Percentiles rank a stretch among this genome's conserved stretches.
Evolutionary conservation across 2,329 filamentous ascomycete species (phyloP).

Genomic region (Venturia aucupariae): DNA sequence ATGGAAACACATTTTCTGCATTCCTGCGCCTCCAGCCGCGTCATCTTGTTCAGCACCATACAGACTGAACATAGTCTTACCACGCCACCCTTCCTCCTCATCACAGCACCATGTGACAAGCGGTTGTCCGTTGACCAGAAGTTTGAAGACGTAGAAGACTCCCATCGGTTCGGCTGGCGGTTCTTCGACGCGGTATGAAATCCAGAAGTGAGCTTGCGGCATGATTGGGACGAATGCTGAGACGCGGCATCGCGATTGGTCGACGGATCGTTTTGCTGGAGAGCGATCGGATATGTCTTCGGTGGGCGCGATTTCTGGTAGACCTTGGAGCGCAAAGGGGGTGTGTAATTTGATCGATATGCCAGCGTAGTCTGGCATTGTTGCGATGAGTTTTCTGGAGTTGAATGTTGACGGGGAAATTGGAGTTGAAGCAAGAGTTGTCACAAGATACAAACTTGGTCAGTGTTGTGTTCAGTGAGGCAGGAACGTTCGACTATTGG

Average conservation of each 20-base stretch:
- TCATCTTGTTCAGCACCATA: constrained; percentile 23
- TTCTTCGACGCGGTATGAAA: constrained; percentile 6
- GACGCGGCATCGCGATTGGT: neutral
- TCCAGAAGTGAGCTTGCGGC: constrained; percentile 12
- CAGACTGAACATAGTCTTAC: constrained; percentile 37
- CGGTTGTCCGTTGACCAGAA: constrained; percentile 31
- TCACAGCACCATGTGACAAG: constrained; percentile 37
- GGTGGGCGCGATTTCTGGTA: constrained; percentile 8
- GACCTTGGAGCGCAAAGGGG: neutral
- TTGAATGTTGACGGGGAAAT: neutral
- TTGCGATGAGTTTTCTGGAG: neutral
- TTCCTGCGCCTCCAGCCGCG: constrained; percentile 20
- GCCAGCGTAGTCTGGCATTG: constrained; percentile 7
- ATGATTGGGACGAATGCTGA: constrained; percentile 11
- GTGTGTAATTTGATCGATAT: constrained; percentile 11
- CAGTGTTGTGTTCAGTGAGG: neutral
- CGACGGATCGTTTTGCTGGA: neutral
- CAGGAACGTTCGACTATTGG: neutral
- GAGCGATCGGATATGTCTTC: neutral
- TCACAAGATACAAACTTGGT: neutral
- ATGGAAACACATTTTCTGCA: constrained; percentile 33
- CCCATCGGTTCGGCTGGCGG: neutral
- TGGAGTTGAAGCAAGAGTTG: neutral
- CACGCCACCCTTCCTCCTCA: constrained; percentile 32
- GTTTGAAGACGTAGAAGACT: constrained; percentile 37